A percentile compares a stretch with the other conserved stretches of the same genome.
Evolutionary conservation across 1,284 basidiomycete genomes (phyloP).

Genomic region (Pseudozyma thailandica): DNA sequence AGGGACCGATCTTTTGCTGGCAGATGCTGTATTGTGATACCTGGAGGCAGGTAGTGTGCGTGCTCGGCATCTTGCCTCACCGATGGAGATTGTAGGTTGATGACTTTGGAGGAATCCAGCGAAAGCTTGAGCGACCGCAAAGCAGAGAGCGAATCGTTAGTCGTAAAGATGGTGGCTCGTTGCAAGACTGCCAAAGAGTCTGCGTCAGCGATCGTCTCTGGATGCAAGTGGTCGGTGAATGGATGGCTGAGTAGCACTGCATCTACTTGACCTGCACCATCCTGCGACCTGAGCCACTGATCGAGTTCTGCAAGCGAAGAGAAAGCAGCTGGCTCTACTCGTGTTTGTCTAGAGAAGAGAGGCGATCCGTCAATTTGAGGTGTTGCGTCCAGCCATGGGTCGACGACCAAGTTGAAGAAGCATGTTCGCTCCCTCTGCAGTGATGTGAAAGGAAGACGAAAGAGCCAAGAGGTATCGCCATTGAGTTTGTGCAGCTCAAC

Average conservation of each 20-base stretch:
- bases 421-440: neutral
- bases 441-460: conserved; percentile 11
- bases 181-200: conserved; percentile 18
- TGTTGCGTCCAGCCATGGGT: conserved; percentile 45
- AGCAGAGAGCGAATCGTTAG: conserved; percentile 25
- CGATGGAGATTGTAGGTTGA: conserved; percentile 17
- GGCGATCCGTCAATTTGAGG: conserved; percentile 34
- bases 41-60: neutral
- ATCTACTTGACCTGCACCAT: conserved; percentile 9
- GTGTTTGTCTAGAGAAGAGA: conserved; percentile 38
- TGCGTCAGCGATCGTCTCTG: conserved; percentile 23
- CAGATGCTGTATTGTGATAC: conserved; percentile 21
- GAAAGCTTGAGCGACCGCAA: conserved; percentile 14
- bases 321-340: conserved; percentile 27
- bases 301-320: conserved; percentile 36
- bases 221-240: conserved; percentile 42
- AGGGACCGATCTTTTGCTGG: conserved; percentile 35
- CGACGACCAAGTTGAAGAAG: conserved; percentile 34
- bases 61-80: conserved; percentile 14
- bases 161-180: conserved; percentile 25
- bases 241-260: conserved; percentile 43
- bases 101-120: conserved; percentile 5
- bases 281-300: conserved; percentile 16
- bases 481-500: conserved; percentile 48
- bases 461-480: conserved; percentile 45